Evolutionary conservation across 2,329 filamentous ascomycete species (phyloP), one percentile per base, ranked within the genome.

Genomic region (Fusarium ramigenum): DNA sequence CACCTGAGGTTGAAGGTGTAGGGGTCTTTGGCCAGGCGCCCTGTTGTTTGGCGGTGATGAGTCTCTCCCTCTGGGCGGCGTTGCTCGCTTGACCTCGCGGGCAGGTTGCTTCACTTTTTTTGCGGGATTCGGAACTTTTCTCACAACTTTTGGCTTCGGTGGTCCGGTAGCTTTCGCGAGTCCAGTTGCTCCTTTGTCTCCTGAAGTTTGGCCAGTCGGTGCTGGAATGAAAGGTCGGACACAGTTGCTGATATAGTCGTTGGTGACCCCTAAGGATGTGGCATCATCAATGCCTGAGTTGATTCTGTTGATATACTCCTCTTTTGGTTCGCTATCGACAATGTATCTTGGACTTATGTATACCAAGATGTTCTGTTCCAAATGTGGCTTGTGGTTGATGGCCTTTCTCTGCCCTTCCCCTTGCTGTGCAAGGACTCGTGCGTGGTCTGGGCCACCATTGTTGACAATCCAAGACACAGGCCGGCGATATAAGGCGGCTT

Each of bases 221-320:
- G 60, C 77, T 18, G 82, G 82, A 34, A 83, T 77, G 63, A 79
- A 81, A 10, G 82, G 81, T 10, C 82, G 78, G 54, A 83, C 81
- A 59, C 78, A 82, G 63, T 80, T 80, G 72, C 68, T 78, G 62
- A 83, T 79, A 53, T 83, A 83, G 69, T 82, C 79, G 16, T 78
- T 66, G 9, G 79, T 75, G 60, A 83, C 71, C 36, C 83, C 83
- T 18, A 84, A 74, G 7, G 72, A 75, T 47, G 73, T 69, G 15
- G 83, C 83, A 58, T 85, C 82, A 18, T 61, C 70, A 47, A 85
- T 65, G 9, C 81, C 83, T 19, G 77, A 60, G 62, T 84, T 83
- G 71, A 85, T 83, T 39, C 83, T 81, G 47, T 78, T 75, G 40
- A 85, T 72, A 50, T 85, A 85, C 63, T 85, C 84, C 21, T 81